phyloP scores from a whole-genome alignment of 768 basidiomycete genomes.

The Tremella mesenterica region DNA sequence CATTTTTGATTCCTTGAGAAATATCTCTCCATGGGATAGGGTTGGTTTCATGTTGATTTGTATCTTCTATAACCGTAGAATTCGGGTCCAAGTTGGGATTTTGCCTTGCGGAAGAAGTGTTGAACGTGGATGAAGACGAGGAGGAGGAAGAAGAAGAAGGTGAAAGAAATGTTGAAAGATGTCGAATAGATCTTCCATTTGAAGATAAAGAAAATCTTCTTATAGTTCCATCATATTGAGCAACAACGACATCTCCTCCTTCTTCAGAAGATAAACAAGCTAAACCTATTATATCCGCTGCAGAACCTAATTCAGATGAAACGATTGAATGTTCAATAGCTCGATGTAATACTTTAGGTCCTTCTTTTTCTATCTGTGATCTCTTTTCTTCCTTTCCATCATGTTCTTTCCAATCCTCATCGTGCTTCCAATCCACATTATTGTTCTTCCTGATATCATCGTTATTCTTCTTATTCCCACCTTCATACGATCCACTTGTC shows the following conservation, averaged over 20 bases:
- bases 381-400: background rate
- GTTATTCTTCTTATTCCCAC: too few species aligned
- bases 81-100: background rate
- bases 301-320: constrained; percentile 10
- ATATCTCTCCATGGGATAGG: background rate
- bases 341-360: constrained; percentile 9
- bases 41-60: too few species aligned
- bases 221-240: constrained; percentile 34
- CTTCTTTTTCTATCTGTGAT: background rate
- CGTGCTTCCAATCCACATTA: background rate
- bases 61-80: too few species aligned
- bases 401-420: background rate
- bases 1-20: background rate
- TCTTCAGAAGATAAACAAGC: constrained; percentile 2
- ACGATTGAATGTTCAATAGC: constrained; percentile 20
- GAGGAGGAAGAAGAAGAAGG: background rate
- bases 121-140: constrained; percentile 8
- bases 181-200: background rate
- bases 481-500: too few species aligned
- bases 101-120: constrained; percentile 1
- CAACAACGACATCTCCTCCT: constrained; percentile 12
- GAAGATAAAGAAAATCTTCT: constrained; percentile 8
- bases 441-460: too few species aligned
- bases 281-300: constrained; percentile 29
- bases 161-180: constrained; percentile 18